Percentiles rank a stretch among this genome's conserved stretches.
phyloP scores from a whole-genome alignment of 306 rosid genomes.

The Castanospermum australe region DNA sequence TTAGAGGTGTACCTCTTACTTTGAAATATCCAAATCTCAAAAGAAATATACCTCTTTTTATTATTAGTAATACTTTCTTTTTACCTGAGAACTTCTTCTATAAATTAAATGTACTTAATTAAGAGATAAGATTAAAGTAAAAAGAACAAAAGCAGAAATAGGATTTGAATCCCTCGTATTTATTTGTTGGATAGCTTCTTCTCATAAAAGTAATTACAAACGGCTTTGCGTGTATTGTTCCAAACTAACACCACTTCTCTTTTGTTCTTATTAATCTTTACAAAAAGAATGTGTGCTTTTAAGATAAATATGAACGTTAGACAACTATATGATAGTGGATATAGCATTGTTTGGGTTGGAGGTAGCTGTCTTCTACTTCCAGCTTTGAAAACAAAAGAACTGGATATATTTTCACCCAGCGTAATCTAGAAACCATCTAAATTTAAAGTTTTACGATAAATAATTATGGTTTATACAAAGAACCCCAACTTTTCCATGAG shows the following conservation, averaged over 20 bases:
- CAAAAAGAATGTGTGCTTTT: constrained; percentile 18
- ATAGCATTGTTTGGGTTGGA: not conserved
- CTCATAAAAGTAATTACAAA: constrained; percentile 6
- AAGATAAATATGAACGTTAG: not conserved
- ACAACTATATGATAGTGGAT: not conserved
- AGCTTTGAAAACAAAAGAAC: not conserved
- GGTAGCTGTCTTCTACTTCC: not conserved
- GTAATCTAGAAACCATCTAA: not conserved
- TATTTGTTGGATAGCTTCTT: constrained; percentile 8
- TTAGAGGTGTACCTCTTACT: too few relatives aligned
- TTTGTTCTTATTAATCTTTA: constrained; percentile 5
- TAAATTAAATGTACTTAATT: too few relatives aligned
- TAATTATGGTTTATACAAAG: not conserved
- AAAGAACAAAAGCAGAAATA: too few relatives aligned
- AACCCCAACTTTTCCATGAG: not conserved
- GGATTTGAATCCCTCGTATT: too few relatives aligned
- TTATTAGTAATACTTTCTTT: too few relatives aligned
- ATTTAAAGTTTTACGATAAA: not conserved
- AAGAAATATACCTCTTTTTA: too few relatives aligned
- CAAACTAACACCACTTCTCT: not conserved
- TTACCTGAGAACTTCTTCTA: too few relatives aligned
- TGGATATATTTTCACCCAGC: not conserved
- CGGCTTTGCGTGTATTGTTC: not conserved
- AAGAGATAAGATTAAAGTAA: too few relatives aligned
- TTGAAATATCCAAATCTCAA: too few relatives aligned